Conservation (phyloP, 2,329 filamentous ascomycete genomes). For the Zymoseptoria tritici region DNA sequence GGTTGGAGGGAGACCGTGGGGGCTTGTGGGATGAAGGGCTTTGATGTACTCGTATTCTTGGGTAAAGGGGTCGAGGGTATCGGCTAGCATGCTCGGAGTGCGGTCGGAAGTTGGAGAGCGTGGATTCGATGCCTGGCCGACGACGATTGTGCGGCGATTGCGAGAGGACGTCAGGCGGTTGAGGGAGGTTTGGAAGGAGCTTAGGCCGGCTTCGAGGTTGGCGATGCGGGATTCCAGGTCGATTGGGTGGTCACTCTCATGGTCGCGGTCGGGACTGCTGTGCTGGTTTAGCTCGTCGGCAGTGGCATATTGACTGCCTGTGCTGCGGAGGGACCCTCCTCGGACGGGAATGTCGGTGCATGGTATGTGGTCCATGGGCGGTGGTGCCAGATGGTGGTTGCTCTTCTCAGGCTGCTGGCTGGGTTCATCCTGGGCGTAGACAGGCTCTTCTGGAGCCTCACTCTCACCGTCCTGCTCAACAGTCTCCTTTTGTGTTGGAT, state of each 20-base stretch:
- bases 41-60: slow-evolving; percentile 19
- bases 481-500: not conserved
- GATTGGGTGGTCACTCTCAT: not conserved
- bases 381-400: not conserved
- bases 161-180: slow-evolving; percentile 26
- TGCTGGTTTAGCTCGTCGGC: not conserved
- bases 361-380: not conserved
- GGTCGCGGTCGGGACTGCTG: not conserved
- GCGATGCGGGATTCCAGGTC: slow-evolving; percentile 31
- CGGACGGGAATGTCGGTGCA: not conserved
- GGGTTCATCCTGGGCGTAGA: not conserved
- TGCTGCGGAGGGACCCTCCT: not conserved
- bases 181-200: slow-evolving; percentile 28
- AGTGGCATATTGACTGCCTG: not conserved
- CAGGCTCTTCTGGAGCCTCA: not conserved
- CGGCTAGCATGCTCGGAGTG: slow-evolving; percentile 30
- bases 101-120: slow-evolving; percentile 16
- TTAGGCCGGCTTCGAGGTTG: slow-evolving; percentile 28
- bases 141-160: slow-evolving; percentile 26
- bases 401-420: not conserved
- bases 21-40: slow-evolving; percentile 16
- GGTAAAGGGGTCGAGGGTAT: slow-evolving; percentile 20
- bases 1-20: slow-evolving; percentile 5
- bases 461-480: slow-evolving; percentile 1
- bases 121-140: slow-evolving; percentile 14